Conservation (phyloP, 306 rosid genomes). For the Pyrus pyrifolia region DNA sequence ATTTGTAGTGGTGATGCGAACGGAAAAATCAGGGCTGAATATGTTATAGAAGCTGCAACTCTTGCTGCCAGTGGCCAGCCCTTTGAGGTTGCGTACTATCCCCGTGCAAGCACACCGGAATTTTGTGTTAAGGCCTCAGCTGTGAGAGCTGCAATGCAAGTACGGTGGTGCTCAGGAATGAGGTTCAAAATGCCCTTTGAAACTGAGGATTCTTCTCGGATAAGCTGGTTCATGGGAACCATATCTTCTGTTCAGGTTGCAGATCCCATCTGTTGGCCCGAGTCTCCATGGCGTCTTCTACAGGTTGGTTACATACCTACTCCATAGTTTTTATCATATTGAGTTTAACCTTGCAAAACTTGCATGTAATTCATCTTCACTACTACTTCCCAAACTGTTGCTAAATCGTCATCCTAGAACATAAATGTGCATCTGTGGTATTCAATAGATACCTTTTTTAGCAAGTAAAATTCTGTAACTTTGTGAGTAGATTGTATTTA, state of each 20-base stretch:
- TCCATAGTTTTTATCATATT: not conserved
- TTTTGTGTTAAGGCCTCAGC: conserved; percentile 68
- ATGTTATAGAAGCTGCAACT: conserved; percentile 65
- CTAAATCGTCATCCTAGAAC: not conserved
- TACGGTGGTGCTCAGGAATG: conserved; percentile 81
- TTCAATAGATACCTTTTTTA: not conserved
- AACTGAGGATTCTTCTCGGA: conserved; percentile 88
- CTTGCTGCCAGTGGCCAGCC: conserved; percentile 68
- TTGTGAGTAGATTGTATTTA: not conserved
- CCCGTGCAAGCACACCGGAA: conserved; percentile 80
- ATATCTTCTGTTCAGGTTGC: conserved; percentile 61
- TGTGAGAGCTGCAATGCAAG: conserved; percentile 74
- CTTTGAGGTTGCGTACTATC: conserved; percentile 81
- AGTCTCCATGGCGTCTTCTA: conserved; percentile 94
- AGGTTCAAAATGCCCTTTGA: conserved; percentile 98
- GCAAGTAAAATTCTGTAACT: not conserved
- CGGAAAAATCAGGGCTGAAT: conserved; percentile 44
- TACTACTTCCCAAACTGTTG: not conserved
- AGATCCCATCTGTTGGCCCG: conserved; percentile 72
- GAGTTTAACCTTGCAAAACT: not conserved
- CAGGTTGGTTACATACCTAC: conserved; percentile 40
- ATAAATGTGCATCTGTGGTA: not conserved
- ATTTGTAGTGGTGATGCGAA: conserved; percentile 26
- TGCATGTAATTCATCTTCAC: not conserved
- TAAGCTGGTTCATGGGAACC: conserved; percentile 99